Base-by-base conservation (phyloP, 1,139 yeast genomes). In the Lodderomyces beijingensis region DNA sequence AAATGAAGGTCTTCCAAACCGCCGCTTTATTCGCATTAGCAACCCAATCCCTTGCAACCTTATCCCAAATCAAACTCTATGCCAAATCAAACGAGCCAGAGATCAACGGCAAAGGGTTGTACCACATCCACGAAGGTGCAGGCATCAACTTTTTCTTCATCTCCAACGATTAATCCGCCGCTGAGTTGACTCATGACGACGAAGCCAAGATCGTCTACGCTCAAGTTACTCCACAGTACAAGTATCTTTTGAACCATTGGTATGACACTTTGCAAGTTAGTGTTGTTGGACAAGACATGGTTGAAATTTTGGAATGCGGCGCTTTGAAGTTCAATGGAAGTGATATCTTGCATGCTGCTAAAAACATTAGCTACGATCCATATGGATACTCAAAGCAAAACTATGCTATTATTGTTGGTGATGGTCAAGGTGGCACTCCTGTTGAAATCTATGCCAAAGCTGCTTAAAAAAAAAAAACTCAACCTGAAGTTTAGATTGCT, bases 121-220 rank as follows among this genome's bases (percentile, higher is more conserved):
- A 49, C 26, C 43, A 59, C 22, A 41, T 44, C 29, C 80, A 73
- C 47, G 77, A 70, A 53, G 80, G 81, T 50, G 80, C 81, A 30
- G 81, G 70, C 37, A 54, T 72, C 46, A 60, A 68, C 56, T 73
- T 68, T 50, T 49, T 63, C 33, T 62, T 67, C 50, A 45, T 70
- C 16, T 23, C 25, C 8, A 6, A 9, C 6, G 25, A 23, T 10
- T 11, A 23, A 7, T 23, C 25, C 6, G 11, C 25, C 16, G 4
- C 8, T 16, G 20, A 26, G 17, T 16, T 26, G 9, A 18, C 24
- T n/a, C 25, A 24, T 19, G 33, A 30, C 14, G 33, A 30, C 19
- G 33, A 24, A 17, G 24, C 17, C 16, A 17, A 30, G n/a, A 27
- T 16, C 11, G 19, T 30, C 8, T 30, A 24, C 17, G 19, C 17